Percentiles rank a stretch among this genome's conserved stretches.
Conservation (phyloP, 164 flowering plant genomes). For the Sedum album region DNA sequence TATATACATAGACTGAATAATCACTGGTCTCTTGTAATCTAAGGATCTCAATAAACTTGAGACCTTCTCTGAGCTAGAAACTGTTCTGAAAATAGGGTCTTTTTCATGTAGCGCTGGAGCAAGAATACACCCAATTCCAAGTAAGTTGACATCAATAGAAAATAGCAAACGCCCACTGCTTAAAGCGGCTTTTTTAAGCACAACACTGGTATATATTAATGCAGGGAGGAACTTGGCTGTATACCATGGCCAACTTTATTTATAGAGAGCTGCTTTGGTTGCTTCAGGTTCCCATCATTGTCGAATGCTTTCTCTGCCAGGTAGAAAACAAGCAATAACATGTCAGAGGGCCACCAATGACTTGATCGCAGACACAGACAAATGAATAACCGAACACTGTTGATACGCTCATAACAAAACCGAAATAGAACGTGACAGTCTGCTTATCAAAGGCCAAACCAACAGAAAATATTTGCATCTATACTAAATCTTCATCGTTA, state of each 20-base stretch:
- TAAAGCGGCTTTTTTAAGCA: background rate
- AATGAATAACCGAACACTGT: too few species aligned
- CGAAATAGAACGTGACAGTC: too few species aligned
- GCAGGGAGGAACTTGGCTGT: background rate
- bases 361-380: too few species aligned
- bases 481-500: too few species aligned
- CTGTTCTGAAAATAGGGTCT: slow-evolving; percentile 63
- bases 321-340: background rate
- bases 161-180: background rate
- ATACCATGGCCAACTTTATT: slow-evolving; percentile 99
- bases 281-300: slow-evolving; percentile 71
- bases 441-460: too few species aligned
- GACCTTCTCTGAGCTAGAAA: slow-evolving; percentile 57
- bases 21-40: slow-evolving; percentile 69
- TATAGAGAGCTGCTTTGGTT: slow-evolving; percentile 81
- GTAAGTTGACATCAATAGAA: background rate
- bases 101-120: slow-evolving; percentile 71
- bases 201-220: background rate
- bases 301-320: slow-evolving; percentile 88
- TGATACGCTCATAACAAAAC: too few species aligned
- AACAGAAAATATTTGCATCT: too few species aligned
- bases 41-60: slow-evolving; percentile 53
- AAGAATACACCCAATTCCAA: slow-evolving; percentile 6
- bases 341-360: background rate
- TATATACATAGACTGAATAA: slow-evolving; percentile 97